Base-by-base conservation (phyloP, 2,329 filamentous ascomycete species). In the Alternaria panax region DNA sequence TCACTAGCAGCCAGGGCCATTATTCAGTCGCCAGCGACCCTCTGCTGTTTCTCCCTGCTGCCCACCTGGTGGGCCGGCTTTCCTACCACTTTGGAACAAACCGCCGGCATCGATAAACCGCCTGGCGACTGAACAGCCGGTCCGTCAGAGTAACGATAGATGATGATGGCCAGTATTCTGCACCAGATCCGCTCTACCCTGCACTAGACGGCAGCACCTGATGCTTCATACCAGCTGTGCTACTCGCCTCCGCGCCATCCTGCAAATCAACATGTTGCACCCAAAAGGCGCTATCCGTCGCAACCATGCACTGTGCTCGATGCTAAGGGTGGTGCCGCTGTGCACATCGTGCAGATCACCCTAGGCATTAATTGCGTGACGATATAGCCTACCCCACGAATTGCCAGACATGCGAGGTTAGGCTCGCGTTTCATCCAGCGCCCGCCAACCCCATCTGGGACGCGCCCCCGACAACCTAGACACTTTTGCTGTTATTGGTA, bases 401-500 rank as follows among this genome's bases (percentile, higher is more conserved):
- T 76, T 73, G 75, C 72, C 75, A 64, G 68, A 74, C 75, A 74
- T 70, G 73, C 64, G 68, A 71, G 66, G 70, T 75, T 72, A 74
- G 72, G 70, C 72, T 64, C 70, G 63, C 66, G 75, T 78, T 78
- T 78, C 75, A 78, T 64, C 62, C 70, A 70, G 70, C 64, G 65
- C 66, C 67, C 65, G 64, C 66, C 64, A 72, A 67, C 63, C 73
- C 72, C 57, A 67, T 66, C 73, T 70, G 59, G 69, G 69, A 62
- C 63, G 62, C 64, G 67, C 69, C 73, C 63, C 74, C 74, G 72
- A 73, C 59, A 75, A 74, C 74, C 75, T 76, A 76, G 74, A 73
- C 67, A 69, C 64, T 66, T 47, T 62, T 62, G 61, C 60, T 71
- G 66, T 62, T 72, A 73, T 70, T 72, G 71, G 67, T 71, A 75